Base-by-base conservation (phyloP, 805 yeast species). In the Ogataea paradorogensis region DNA sequence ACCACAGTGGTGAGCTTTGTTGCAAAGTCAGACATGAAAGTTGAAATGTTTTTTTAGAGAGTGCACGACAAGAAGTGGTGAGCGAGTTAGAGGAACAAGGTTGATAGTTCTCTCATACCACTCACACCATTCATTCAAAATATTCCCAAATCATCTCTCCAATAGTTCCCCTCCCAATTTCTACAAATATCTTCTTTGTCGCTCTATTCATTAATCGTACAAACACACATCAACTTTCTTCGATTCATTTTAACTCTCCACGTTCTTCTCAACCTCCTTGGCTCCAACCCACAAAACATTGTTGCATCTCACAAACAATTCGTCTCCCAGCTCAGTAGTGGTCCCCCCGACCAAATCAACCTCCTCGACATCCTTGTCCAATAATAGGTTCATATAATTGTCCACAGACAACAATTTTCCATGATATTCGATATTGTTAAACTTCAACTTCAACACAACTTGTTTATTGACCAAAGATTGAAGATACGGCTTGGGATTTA, bases 401-500 rank as follows among this genome's bases (percentile, higher is more conserved):
- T 93, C 99, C 16, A 86, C 83, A 1, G 95, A 79, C 4, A 80
- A 63, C 30, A 93, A 71, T 15, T 62, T 74, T 1, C 99, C 99
- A 43, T 69, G 75, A 62, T 93, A 93, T 60, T 89, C 95, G 9
- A 95, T 84, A 48, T 76, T 76, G 56, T 89, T 91, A 83, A 96
- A 93, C 59, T 93, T 93, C 46, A 93, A 73, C 42, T 89, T 77
- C 15, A 93, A 91, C 9, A 80, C 66, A 9, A 91, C 89, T 24
- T 66, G 70, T 43, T 81, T 73, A 40, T 82, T 80, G n/a, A 84
- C 71, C 30, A 93, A 74, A 16, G 84, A 81, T 46, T 81, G 81
- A 33, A 93, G 70, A 52, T 81, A 93, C n/a, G 96, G 96, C 58
- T 85, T 89, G 11, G 97, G 97, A 55, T 88, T 87, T 15, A 83